Conservation (phyloP, 441 rosid genomes). For the Populus hybrid region DNA sequence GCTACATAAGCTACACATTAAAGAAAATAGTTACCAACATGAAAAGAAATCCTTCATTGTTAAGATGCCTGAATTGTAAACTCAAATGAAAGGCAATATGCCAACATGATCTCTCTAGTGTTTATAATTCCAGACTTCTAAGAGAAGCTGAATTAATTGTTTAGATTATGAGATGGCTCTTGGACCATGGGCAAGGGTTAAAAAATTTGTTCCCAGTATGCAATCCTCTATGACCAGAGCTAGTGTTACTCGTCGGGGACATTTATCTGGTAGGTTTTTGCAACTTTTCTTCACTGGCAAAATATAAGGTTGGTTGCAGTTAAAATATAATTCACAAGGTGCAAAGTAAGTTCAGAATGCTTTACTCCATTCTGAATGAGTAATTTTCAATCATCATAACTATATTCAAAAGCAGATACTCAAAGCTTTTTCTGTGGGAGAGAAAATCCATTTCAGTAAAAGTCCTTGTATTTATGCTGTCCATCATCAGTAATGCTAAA, state of each 20-base stretch:
- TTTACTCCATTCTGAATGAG: background rate
- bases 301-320: background rate
- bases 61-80: background rate
- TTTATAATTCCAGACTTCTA: background rate
- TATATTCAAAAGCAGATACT: background rate
- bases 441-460: background rate
- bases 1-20: background rate
- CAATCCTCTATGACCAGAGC: background rate
- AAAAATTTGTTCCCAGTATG: too few species aligned
- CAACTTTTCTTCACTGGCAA: background rate
- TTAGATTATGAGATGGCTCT: background rate
- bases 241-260: background rate
- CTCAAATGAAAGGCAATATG: background rate
- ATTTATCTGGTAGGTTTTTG: background rate
- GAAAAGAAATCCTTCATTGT: background rate
- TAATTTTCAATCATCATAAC: background rate
- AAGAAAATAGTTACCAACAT: background rate
- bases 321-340: background rate
- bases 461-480: background rate
- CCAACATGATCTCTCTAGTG: background rate
- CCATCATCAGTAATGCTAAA: background rate
- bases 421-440: background rate
- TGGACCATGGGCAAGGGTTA: background rate
- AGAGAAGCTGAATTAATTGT: background rate
- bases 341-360: background rate